Percentiles rank a stretch among this genome's conserved stretches.
phyloP scores from a whole-genome alignment of 1,284 basidiomycete species.

The Gymnopus androsaceus region DNA sequence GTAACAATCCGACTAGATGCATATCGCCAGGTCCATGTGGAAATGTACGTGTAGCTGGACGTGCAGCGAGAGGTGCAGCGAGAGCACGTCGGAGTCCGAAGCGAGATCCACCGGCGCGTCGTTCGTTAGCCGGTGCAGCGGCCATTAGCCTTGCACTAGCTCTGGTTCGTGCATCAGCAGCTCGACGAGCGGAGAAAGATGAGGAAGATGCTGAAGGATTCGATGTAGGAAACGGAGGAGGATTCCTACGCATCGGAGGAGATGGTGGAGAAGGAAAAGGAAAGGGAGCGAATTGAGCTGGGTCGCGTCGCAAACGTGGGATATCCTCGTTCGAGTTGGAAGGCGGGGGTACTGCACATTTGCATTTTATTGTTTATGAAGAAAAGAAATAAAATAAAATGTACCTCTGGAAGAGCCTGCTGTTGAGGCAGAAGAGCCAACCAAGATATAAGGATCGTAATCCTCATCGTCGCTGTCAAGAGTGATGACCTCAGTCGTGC shows the following conservation, averaged over 20 bases:
- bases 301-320: neutral
- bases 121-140: slow-evolving; percentile 35
- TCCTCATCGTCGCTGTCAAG: slow-evolving; percentile 15
- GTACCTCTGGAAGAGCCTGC: neutral
- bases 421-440: neutral
- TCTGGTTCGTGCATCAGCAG: slow-evolving; percentile 34
- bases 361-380: neutral
- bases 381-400: neutral
- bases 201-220: slow-evolving; percentile 18
- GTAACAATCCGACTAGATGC: neutral
- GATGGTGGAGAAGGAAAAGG: no score
- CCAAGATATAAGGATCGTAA: neutral
- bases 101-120: slow-evolving; percentile 17
- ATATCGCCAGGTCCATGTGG: neutral
- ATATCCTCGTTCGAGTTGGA: neutral
- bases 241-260: slow-evolving; percentile 23
- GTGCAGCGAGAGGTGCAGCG: neutral
- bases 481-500: neutral
- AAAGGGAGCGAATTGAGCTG: no score
- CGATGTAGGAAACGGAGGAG: slow-evolving; percentile 21
- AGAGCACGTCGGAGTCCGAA: slow-evolving; percentile 10
- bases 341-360: neutral
- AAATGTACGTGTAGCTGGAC: no score
- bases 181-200: slow-evolving; percentile 19
- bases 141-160: slow-evolving; percentile 70